Percentiles rank a stretch among this genome's conserved stretches.
phyloP scores from a whole-genome alignment of 345 rosid genomes.

The Mercurialis annua region DNA sequence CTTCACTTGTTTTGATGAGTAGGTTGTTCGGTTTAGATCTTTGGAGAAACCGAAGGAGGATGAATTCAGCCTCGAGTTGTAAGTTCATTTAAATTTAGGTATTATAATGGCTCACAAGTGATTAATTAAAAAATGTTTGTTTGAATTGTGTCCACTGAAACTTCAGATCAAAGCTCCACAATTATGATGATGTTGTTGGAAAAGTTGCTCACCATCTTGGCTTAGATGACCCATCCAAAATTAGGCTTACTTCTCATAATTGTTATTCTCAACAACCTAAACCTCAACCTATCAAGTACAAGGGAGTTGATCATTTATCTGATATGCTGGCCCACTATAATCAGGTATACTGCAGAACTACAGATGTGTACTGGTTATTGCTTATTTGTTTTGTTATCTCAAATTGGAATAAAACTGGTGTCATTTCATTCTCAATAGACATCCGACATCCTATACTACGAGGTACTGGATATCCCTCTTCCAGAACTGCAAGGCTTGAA shows the following conservation, averaged over 20 bases:
- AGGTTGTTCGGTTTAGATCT: constrained; percentile 54
- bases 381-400: constrained; percentile 11
- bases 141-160: not conserved
- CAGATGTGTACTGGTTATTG: not conserved
- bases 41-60: constrained; percentile 91
- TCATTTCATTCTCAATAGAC: constrained; percentile 41
- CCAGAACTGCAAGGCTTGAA: constrained; percentile 91
- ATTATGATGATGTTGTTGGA: constrained; percentile 90
- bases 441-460: constrained; percentile 87
- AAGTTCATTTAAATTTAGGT: constrained; percentile 9
- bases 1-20: constrained; percentile 17
- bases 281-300: constrained; percentile 87
- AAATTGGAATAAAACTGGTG: not conserved
- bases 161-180: constrained; percentile 83
- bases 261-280: constrained; percentile 99
- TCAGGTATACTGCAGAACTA: constrained; percentile 48
- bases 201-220: constrained; percentile 76
- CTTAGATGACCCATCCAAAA: constrained; percentile 84
- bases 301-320: constrained; percentile 81
- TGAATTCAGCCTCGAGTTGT: constrained; percentile 42
- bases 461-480: constrained; percentile 91
- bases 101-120: not conserved
- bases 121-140: not conserved
- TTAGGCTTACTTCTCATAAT: constrained; percentile 96
- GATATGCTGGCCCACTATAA: constrained; percentile 93